These are phyloP conservation scores for Scheffersomyces segobiensis DNA, from an alignment of 1,139 yeast species.

Conservation along the genomic window DNA sequence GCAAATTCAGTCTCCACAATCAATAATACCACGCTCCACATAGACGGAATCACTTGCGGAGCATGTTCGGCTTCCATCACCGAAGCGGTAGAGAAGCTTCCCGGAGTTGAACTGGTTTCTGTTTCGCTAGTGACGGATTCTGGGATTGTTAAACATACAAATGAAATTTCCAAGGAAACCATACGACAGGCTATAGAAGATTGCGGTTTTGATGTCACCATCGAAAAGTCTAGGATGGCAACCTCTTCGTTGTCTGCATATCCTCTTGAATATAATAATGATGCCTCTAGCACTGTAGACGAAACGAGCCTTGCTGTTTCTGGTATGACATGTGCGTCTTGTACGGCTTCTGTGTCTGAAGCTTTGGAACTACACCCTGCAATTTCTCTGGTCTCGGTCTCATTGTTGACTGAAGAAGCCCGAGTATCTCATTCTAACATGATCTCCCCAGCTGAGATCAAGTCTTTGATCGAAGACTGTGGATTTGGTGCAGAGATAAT, in stretches of 20 bases:
- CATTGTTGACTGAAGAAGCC: constrained; percentile 40
- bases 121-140: constrained; percentile 78
- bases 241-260: not conserved
- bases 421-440: constrained; percentile 22
- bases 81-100: constrained; percentile 43
- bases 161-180: constrained; percentile 26
- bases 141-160: constrained; percentile 55
- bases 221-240: constrained; percentile 10
- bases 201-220: constrained; percentile 71
- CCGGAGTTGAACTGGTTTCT: constrained; percentile 52
- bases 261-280: not conserved
- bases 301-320: constrained; percentile 14
- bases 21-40: constrained; percentile 6
- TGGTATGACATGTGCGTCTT: constrained; percentile 47
- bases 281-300: not conserved
- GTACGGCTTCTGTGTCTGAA: constrained; percentile 39
- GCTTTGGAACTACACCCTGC: constrained; percentile 25
- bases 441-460: constrained; percentile 14
- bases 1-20: not conserved
- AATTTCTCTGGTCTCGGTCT: constrained; percentile 34
- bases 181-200: constrained; percentile 61
- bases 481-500: constrained; percentile 37
- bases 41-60: constrained; percentile 87
- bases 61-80: constrained; percentile 73
- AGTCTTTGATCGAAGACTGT: constrained; percentile 33